Base-by-base conservation (phyloP, 2,329 filamentous ascomycete genomes). In the Cladosporium sp. region DNA sequence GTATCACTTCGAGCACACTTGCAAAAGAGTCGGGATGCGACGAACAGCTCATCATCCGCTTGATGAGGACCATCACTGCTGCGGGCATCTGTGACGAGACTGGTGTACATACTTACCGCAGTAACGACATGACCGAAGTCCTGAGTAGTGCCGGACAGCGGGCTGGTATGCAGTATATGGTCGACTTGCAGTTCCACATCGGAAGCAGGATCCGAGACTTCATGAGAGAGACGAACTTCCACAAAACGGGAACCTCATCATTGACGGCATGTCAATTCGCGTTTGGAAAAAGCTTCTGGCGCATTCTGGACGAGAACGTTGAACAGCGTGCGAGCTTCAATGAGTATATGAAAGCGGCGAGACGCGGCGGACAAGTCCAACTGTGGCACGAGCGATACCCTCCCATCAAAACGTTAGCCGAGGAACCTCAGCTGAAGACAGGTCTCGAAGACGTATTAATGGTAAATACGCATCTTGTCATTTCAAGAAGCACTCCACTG, bases 401-500 rank as follows among this genome's bases (percentile, higher is more conserved):
- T 30, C 43, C 43, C 3, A 22, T 47, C 7, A 47, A 47, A 20
- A 17, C 25, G 14, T 17, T 47, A 22, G 43, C 43, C 15, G 43
- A 55, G 47, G 36, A 17, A 15, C n/a, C 57, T 19, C 37, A 28
- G 5, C 28, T 51, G 19, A 58, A 61, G 30, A 19, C 30, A 25
- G 52, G 42, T 17, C 36, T 51, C 5, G 55, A 61, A 7, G 34
- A 39, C 1, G 47, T 62, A 36, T 49, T 64, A 8, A 55, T 64
- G 25, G 43, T 49, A 5, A 34, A 25, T n/a, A 14, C 4, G 6
- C 20, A n/a, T 34, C 20, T 34, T 7, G 15, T 40, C 3, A 17
- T 40, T 14, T 7, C 7, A 8, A 14, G 14, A 14, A 20, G n/a
- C 7, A 15, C 19, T 6, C 6, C 12, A 12, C 28, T 50, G 11